Evolutionary conservation across 2,329 filamentous ascomycete genomes (phyloP), one percentile per base, ranked within the genome.

Genomic region (Aspergillus ruber): DNA sequence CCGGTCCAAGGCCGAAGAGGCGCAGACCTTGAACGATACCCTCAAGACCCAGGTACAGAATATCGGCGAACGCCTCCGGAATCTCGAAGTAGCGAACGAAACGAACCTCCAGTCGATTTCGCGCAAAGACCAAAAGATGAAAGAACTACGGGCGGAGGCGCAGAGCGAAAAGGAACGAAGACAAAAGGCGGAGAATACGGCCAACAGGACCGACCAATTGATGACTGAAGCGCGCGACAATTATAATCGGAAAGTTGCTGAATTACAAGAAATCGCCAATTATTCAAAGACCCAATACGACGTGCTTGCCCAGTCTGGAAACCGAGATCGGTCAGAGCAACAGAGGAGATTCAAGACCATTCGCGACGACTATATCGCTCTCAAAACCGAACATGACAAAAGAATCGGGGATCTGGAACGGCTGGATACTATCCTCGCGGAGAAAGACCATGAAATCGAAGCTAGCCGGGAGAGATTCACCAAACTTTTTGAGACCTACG

Each of bases 51-150:
- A 74, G 46, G 60, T 72, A 17, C 64, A 71, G 45, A 74, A 73
- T 44, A 67, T 73, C 53, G 65, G 65, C 41, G 72, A 74, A 44
- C 69, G 71, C 4, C 64, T 74, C 36, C 69, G 67, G 35, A 74
- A 72, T 44, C 67, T 69, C 20, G 70, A 72, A 50, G 71, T 69
- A 57, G 70, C 69, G 44, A 68, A 75, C 53, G 74, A 76, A 49
- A 68, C 71, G 25, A 73, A 72, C 50, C 61, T 72, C 12, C 67
- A 65, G 25, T 71, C 73, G n/a, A 66, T 76, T 35, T 60, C 67
- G 13, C 67, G 72, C 41, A 74, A 73, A 52, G 74, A 76, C 50
- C 64, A 71, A 36, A 74, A 74, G 51, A 69, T 76, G 7, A 70
- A 75, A 46, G 73, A 75, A 36, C 50, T 76, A 21, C 68, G 66